Percentiles rank a stretch among this genome's conserved stretches.
Conservation (phyloP, 2,329 filamentous ascomycete genomes). For the Diaporthe capsici region DNA sequence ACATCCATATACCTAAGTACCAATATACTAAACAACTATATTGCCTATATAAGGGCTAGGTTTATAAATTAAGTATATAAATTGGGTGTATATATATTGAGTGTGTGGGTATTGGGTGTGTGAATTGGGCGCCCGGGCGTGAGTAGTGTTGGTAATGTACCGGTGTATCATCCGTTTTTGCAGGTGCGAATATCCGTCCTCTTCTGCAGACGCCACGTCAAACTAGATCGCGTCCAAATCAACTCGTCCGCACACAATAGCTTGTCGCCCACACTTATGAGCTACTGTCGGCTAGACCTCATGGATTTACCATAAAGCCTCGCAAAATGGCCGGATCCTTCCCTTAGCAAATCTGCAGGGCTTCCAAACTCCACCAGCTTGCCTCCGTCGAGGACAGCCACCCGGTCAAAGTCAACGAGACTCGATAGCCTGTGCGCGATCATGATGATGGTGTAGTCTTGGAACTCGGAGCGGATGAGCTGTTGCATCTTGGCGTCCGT, state of each 20-base stretch:
- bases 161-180: too few species aligned
- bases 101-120: too few species aligned
- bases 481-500: constrained; percentile 44
- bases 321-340: constrained; percentile 26
- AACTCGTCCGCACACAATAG: neutral
- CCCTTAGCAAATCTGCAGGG: constrained; percentile 43
- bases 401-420: constrained; percentile 63
- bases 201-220: too few species aligned
- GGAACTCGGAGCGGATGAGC: constrained; percentile 46
- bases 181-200: too few species aligned
- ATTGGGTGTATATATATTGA: too few species aligned
- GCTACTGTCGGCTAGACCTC: neutral
- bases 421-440: constrained; percentile 54
- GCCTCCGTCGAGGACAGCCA: constrained; percentile 63
- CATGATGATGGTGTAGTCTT: constrained; percentile 62
- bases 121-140: too few species aligned
- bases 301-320: neutral
- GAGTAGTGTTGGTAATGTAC: too few species aligned
- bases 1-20: too few species aligned
- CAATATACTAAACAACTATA: too few species aligned
- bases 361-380: constrained; percentile 57
- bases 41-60: too few species aligned
- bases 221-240: neutral
- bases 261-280: neutral
- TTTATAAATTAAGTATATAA: too few species aligned